These are phyloP conservation scores for Boletus reticuloceps DNA, from an alignment of 768 basidiomycete genomes.

Conservation along the genomic window DNA sequence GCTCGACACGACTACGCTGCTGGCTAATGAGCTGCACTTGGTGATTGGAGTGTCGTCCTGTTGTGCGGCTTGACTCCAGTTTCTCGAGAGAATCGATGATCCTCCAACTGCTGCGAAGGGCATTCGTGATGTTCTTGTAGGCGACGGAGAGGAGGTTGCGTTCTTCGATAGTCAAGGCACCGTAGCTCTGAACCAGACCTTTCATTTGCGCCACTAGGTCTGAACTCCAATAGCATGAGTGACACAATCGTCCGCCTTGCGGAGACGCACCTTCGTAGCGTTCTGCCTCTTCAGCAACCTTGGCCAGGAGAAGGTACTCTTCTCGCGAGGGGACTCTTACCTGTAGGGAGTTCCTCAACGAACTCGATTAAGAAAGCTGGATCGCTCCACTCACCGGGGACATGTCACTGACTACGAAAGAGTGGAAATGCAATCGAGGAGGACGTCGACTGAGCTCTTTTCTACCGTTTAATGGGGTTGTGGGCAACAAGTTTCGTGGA, in stretches of 20 bases:
- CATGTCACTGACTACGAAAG: constrained; percentile 15
- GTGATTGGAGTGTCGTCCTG: constrained; percentile 27
- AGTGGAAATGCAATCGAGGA: constrained; percentile 4
- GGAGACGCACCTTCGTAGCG: constrained; percentile 72
- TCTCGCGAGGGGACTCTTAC: constrained; percentile 34
- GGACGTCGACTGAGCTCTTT: constrained; percentile 18
- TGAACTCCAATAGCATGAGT: constrained; percentile 31
- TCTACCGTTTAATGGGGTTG: constrained; percentile 29
- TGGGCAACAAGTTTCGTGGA: constrained; percentile 27
- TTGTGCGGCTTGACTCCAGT: constrained; percentile 41
- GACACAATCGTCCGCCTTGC: not conserved
- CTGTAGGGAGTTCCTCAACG: constrained; percentile 12
- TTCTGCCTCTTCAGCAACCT: constrained; percentile 85
- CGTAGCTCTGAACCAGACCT: constrained; percentile 62
- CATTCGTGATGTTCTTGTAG: constrained; percentile 88
- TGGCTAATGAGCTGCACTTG: constrained; percentile 67
- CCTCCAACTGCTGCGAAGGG: constrained; percentile 82
- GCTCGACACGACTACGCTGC: constrained; percentile 74
- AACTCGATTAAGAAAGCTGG: not conserved
- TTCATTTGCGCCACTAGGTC: constrained; percentile 82
- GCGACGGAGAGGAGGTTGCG: constrained; percentile 87
- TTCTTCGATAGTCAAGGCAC: constrained; percentile 77
- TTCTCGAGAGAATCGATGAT: constrained; percentile 75
- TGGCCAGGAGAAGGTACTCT: constrained; percentile 62
- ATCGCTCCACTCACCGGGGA: constrained; percentile 28